A percentile compares a stretch with the other conserved stretches of the same genome.
These are phyloP conservation scores for Forsythia suspensa DNA, from an alignment of 257 asterid species.

Conservation along the genomic window DNA sequence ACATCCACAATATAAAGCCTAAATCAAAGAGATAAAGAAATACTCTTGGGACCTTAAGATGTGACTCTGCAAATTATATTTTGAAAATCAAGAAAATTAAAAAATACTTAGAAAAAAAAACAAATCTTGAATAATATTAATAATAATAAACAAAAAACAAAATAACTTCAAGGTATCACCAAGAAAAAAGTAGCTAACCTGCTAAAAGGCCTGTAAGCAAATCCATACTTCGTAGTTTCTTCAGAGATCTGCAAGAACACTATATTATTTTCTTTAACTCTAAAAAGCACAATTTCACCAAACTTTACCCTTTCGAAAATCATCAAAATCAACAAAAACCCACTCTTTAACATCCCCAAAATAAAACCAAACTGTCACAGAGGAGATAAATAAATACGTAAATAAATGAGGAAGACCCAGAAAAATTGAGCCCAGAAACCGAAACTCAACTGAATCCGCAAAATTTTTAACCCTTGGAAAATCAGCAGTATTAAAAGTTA, in stretches of 20 bases:
- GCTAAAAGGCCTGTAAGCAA: conserved; percentile 18
- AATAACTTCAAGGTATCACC: not conserved
- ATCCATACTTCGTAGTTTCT: conserved; percentile 19
- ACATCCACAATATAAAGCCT: conserved; percentile 8
- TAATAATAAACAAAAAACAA: not conserved
- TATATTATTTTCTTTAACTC: not conserved
- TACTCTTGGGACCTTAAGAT: conserved; percentile 2
- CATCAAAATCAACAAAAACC: conserved; percentile 1
- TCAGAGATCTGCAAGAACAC: conserved; percentile 39
- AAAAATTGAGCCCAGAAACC: conserved; percentile 13
- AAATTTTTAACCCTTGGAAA: not conserved
- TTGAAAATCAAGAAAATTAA: not conserved
- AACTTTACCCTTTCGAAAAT: not conserved
- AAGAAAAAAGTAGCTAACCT: conserved; percentile 27
- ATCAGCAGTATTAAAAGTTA: not conserved
- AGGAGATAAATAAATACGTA: not conserved
- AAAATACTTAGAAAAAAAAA: not conserved
- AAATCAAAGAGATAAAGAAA: not conserved
- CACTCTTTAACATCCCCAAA: not conserved
- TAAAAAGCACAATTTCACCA: not conserved
- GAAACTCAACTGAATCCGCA: conserved; percentile 20
- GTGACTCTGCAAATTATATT: conserved; percentile 1
- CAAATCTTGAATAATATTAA: conserved; percentile 4
- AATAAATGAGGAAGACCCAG: not conserved
- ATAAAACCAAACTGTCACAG: not conserved